Evolutionary conservation across 495 filamentous ascomycete genomes (phyloP).

Genomic region (Chaetomium cochliodes): DNA sequence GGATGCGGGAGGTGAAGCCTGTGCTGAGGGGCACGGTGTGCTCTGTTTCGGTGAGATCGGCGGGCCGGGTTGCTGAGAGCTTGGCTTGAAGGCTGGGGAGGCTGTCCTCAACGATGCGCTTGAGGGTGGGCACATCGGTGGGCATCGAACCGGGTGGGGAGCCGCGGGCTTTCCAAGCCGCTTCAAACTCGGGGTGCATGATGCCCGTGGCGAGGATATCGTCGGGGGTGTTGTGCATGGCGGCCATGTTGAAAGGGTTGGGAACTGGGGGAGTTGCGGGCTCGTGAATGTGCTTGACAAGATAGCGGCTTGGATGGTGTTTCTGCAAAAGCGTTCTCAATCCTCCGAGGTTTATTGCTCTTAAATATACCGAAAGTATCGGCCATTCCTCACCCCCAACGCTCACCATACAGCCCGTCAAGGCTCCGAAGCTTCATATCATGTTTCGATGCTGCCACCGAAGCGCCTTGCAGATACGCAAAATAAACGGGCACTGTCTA

Average conservation of each 20-base stretch:
- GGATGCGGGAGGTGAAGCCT: slow-evolving; percentile 33
- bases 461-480: too few relatives aligned
- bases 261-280: too few relatives aligned
- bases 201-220: slow-evolving; percentile 11
- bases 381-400: too few relatives aligned
- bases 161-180: slow-evolving; percentile 10
- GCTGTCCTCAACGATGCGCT: slow-evolving; percentile 16
- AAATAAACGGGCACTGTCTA: too few relatives aligned
- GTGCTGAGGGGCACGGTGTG: slow-evolving; percentile 53
- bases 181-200: slow-evolving; percentile 45
- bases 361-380: too few relatives aligned
- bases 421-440: too few relatives aligned
- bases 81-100: neutral
- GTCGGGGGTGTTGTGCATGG: neutral
- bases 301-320: too few relatives aligned
- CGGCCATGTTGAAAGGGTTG: neutral
- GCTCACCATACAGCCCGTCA: too few relatives aligned
- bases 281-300: too few relatives aligned
- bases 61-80: neutral
- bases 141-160: neutral
- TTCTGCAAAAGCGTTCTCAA: too few relatives aligned
- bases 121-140: neutral
- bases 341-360: too few relatives aligned
- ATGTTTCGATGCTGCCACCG: too few relatives aligned
- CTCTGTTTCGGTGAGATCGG: slow-evolving; percentile 18